phyloP scores from a whole-genome alignment of 2,329 filamentous ascomycete species.

The Arthrobotrys entomopaga region DNA sequence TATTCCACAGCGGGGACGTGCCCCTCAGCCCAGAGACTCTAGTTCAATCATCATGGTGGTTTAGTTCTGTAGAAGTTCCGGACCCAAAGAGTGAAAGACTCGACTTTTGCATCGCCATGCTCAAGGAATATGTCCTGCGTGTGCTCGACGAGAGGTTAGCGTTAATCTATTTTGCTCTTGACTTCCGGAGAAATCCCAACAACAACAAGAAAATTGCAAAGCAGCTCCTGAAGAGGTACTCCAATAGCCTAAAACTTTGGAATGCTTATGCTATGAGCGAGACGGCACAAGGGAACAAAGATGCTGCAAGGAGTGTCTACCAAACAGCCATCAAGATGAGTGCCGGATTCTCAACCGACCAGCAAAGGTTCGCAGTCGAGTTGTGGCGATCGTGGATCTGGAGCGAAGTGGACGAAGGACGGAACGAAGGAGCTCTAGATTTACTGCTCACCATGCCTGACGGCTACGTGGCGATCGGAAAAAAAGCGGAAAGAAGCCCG shows the following conservation, averaged over 20 bases:
- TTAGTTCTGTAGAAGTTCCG: conserved; percentile 62
- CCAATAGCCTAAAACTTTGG: conserved; percentile 75
- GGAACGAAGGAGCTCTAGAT: conserved; percentile 55
- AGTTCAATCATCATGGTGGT: conserved; percentile 68
- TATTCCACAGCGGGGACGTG: conserved; percentile 62
- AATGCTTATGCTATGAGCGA: conserved; percentile 82
- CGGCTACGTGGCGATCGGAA: conserved; percentile 55
- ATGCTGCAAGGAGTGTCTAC: conserved; percentile 73
- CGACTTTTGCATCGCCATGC: conserved; percentile 34
- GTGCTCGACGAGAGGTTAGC: conserved; percentile 68
- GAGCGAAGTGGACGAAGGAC: conserved; percentile 63
- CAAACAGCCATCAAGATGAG: conserved; percentile 73
- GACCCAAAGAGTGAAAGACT: conserved; percentile 23
- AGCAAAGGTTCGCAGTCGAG: conserved; percentile 62
- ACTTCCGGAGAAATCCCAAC: conserved; percentile 42
- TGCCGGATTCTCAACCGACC: conserved; percentile 61
- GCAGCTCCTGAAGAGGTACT: conserved; percentile 74
- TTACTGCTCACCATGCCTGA: conserved; percentile 40
- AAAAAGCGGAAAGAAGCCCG: conserved; percentile 54
- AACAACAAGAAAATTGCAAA: conserved; percentile 77
- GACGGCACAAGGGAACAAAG: conserved; percentile 68
- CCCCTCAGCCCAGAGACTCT: conserved; percentile 67
- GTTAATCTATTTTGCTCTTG: conserved; percentile 67
- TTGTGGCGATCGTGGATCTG: conserved; percentile 75
- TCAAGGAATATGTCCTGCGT: conserved; percentile 40